Evolutionary conservation across 164 flowering plant genomes (phyloP), one percentile per base, ranked within the genome.

Genomic region (Dillenia turbinata): DNA sequence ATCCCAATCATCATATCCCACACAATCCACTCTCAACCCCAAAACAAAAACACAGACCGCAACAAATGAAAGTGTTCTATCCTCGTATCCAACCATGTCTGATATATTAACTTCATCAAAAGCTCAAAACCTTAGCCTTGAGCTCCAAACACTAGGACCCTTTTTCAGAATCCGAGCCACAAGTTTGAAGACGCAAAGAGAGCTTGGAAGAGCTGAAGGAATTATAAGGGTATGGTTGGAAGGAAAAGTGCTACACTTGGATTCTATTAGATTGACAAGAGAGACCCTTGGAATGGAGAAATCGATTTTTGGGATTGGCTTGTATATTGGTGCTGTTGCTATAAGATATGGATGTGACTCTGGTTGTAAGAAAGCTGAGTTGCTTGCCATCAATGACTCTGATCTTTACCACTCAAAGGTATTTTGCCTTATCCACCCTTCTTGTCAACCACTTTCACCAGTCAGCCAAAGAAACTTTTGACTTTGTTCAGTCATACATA

Each of bases 181-280:
- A 43, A 87, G 77, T 77, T 63, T 80, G 73, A 86, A 72, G 22
- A 81, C 83, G 1, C 43, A 67, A 45, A 73, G 50, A 22, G 97
- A 90, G 83, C 75, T 93, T n/a, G 98, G 98, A 33, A 77, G 77
- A 33, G 92, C 97, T 12, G 96, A 93, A 59, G 97, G 98, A 2
- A 10, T 88, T 52, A 68, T 86, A 44, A 81, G 94, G 80, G 66
- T 81, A 1, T 88, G 97, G 98, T 57, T 79, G 16, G 75, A 73
- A 47, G 90, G 91, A 9, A 82, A 68, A 56, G 82, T 90, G 65
- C 85, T 94, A 10, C 98, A 90, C 67, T 57, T 94, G 73, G 98
- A 94, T 57, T 89, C 95, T 8, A 87, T 89, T 10, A 84, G 77
- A 63, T 66, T 94, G 78, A 60, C 13, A 8, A 81, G 75, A 62